phyloP scores from a whole-genome alignment of 2,329 filamentous ascomycete genomes.

The Ilyonectria destructans region DNA sequence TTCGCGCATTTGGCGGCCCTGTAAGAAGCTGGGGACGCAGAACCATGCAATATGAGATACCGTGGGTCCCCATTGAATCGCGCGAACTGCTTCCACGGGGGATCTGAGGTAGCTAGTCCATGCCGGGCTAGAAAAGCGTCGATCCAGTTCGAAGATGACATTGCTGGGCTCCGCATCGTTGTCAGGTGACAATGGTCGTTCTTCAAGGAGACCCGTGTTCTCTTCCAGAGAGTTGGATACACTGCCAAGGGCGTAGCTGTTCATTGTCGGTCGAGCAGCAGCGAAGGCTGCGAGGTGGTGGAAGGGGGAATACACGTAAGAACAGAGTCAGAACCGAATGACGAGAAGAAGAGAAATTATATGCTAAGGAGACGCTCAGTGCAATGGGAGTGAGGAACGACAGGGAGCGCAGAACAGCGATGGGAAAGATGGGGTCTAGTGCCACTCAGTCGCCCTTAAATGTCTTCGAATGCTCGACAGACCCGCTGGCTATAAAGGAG shows the following conservation, averaged over 20 bases:
- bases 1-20: constrained; percentile 60
- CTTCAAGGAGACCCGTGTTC: not conserved
- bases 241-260: not conserved
- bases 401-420: too few species aligned
- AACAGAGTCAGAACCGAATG: not conserved
- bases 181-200: not conserved
- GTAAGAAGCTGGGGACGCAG: constrained; percentile 68
- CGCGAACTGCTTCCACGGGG: not conserved
- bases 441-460: too few species aligned
- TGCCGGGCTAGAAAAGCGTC: not conserved
- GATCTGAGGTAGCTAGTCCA: not conserved
- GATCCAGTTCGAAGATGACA: not conserved
- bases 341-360: too few species aligned
- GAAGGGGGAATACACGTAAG: not conserved
- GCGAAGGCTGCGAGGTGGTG: not conserved
- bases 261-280: not conserved
- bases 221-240: not conserved
- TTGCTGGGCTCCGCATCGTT: not conserved
- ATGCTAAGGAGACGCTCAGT: too few species aligned
- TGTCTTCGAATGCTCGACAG: too few species aligned
- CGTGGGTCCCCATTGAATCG: constrained; percentile 50
- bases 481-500: too few species aligned
- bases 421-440: too few species aligned
- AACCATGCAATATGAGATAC: constrained; percentile 60
- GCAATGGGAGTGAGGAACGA: too few species aligned